Base-by-base conservation (phyloP, 2,329 filamentous ascomycete genomes). In the Davidsoniella neocaledoniae region DNA sequence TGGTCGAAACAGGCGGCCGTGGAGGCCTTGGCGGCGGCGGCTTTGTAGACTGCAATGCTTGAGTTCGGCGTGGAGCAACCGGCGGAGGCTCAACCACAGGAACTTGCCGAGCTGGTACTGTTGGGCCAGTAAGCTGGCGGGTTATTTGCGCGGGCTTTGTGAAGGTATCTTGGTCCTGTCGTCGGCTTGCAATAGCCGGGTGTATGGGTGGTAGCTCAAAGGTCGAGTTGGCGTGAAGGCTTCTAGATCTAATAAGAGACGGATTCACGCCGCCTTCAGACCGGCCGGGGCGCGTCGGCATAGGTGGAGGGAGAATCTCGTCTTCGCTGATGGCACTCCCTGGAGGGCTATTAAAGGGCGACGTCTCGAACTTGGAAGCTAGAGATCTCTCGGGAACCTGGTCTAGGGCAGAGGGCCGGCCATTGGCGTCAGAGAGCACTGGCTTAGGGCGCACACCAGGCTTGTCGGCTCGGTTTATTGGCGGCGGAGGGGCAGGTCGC, bases 291-390 rank as follows among this genome's bases (percentile, higher is more conserved):
- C 54, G 43, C 8, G 58, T 47, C 9, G 63, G 60, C 16, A 59
- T 59, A 16, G 58, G 50, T 9, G 62, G 57, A 17, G 61, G 58
- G 41, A 62, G 58, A 16, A 56, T 7, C 19, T 54, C 46, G 44
- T 54, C 44, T 60, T 61, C 0, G 57, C 54, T 43, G 26, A 23
- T 36, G 4, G 76, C 74, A 59, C 82, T 90, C 56, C 78, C 80
- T 0, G 88, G 86, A 16, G 87, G 87, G 36, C 86, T 94, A 58
- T 72, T 87, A 60, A 95, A 94, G 0, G 90, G 88, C 1, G 90
- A 94, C 0, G 79, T 60, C 58, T 68, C 66, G 54, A 36, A 23
- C 21, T 68, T 62, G 12, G 29, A 33, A 0, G 57, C 55, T 4
- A 62, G 3, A 8, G 40, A 10, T 1, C 40, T 38, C 36, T 46